These are phyloP conservation scores for Nakaseomyces kungkrabaensis DNA, from an alignment of 1,139 yeast genomes.

Conservation along the genomic window DNA sequence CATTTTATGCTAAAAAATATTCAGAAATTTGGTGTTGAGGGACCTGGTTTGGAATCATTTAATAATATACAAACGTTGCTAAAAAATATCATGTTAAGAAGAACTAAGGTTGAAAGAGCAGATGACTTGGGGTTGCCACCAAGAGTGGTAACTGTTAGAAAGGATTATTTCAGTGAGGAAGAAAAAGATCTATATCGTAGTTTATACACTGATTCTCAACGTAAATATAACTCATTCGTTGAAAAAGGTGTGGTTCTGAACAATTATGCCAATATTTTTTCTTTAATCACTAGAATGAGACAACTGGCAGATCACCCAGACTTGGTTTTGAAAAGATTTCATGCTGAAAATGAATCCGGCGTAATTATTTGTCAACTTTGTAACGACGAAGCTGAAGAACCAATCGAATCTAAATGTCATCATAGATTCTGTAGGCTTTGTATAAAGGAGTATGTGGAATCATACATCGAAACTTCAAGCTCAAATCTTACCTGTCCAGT, in stretches of 20 bases:
- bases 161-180: conserved; percentile 82
- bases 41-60: conserved; percentile 73
- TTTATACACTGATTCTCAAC: conserved; percentile 72
- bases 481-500: conserved; percentile 82
- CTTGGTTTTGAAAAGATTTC: conserved; percentile 65
- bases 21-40: conserved; percentile 71
- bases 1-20: conserved; percentile 91
- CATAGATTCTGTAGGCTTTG: conserved; percentile 91
- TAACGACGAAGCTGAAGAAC: conserved; percentile 97
- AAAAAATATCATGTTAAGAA: conserved; percentile 74
- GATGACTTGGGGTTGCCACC: conserved; percentile 97
- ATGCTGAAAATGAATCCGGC: conserved; percentile 35
- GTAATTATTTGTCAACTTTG: conserved; percentile 83
- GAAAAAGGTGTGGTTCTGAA: conserved; percentile 92
- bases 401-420: conserved; percentile 87
- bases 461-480: conserved; percentile 54
- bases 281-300: conserved; percentile 92
- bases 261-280: conserved; percentile 93
- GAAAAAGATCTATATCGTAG: conserved; percentile 87
- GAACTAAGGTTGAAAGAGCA: conserved; percentile 92
- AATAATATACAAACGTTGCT: conserved; percentile 62
- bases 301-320: conserved; percentile 98
- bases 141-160: conserved; percentile 75
- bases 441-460: conserved; percentile 77
- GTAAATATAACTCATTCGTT: conserved; percentile 75